phyloP scores from a whole-genome alignment of 768 basidiomycete genomes.

The Galerina marginata region DNA sequence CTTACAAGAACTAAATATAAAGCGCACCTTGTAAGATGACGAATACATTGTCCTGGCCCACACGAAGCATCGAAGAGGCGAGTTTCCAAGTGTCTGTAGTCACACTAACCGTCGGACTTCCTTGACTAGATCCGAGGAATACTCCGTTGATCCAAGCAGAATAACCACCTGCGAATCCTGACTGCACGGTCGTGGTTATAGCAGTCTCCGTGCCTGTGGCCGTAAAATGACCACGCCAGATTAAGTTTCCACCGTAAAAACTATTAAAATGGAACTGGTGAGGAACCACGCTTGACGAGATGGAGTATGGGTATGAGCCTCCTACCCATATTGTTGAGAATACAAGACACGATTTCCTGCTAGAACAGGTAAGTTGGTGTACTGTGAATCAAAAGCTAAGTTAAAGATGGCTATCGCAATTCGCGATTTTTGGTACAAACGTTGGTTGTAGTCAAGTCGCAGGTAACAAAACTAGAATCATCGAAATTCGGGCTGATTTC shows the following conservation, averaged over 20 bases:
- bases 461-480: slow-evolving; percentile 51
- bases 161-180: slow-evolving; percentile 57
- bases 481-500: slow-evolving; percentile 53
- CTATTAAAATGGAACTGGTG: slow-evolving; percentile 24
- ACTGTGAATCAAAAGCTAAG: slow-evolving; percentile 32
- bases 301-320: not conserved
- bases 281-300: too few relatives aligned
- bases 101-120: slow-evolving; percentile 45
- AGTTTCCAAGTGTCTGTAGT: slow-evolving; percentile 49
- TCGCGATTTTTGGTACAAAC: slow-evolving; percentile 27
- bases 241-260: slow-evolving; percentile 56
- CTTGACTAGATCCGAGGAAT: slow-evolving; percentile 55
- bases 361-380: slow-evolving; percentile 53
- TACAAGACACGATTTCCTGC: slow-evolving; percentile 52
- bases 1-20: not conserved
- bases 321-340: slow-evolving; percentile 58
- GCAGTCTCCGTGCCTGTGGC: slow-evolving; percentile 54
- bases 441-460: slow-evolving; percentile 50
- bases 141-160: slow-evolving; percentile 54
- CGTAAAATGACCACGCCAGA: slow-evolving; percentile 58
- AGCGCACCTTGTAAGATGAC: slow-evolving; percentile 40
- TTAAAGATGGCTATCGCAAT: not conserved
- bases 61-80: slow-evolving; percentile 37
- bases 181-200: slow-evolving; percentile 51
- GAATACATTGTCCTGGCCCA: slow-evolving; percentile 47